phyloP scores from a whole-genome alignment of 2,329 filamentous ascomycete genomes.

The Berkeleyomyces basicola region DNA sequence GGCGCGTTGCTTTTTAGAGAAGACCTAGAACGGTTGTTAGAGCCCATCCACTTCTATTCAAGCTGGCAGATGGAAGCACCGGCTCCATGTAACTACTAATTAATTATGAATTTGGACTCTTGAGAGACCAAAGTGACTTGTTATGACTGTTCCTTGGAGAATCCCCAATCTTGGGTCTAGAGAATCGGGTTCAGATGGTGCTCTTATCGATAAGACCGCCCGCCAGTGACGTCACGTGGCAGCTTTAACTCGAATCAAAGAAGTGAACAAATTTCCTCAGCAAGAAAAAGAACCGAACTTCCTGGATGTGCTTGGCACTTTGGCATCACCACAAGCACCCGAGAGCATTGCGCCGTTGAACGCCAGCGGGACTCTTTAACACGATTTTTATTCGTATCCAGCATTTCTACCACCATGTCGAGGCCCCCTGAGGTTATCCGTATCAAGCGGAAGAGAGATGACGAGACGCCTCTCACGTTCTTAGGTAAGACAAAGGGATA shows the following conservation, averaged over 20 bases:
- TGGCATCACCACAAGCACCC: background rate
- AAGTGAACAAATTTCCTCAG: background rate
- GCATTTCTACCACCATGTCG: slow-evolving; percentile 27
- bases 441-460: slow-evolving; percentile 43
- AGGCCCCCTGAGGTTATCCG: slow-evolving; percentile 41
- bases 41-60: no score
- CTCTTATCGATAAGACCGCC: background rate
- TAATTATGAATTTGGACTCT: background rate
- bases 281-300: background rate
- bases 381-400: background rate
- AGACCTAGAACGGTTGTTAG: no score
- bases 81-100: no score
- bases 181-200: no score
- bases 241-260: background rate
- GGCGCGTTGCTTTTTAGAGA: no score
- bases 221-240: slow-evolving; percentile 4
- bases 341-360: background rate
- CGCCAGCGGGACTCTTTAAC: background rate
- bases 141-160: background rate
- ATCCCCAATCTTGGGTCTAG: no score
- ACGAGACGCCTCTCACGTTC: slow-evolving; percentile 37
- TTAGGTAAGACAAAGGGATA: slow-evolving; percentile 28
- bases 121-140: background rate
- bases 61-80: no score
- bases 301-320: background rate